phyloP scores from a whole-genome alignment of 2,329 filamentous ascomycete genomes.

The Pseudogymnoascus sp. region DNA sequence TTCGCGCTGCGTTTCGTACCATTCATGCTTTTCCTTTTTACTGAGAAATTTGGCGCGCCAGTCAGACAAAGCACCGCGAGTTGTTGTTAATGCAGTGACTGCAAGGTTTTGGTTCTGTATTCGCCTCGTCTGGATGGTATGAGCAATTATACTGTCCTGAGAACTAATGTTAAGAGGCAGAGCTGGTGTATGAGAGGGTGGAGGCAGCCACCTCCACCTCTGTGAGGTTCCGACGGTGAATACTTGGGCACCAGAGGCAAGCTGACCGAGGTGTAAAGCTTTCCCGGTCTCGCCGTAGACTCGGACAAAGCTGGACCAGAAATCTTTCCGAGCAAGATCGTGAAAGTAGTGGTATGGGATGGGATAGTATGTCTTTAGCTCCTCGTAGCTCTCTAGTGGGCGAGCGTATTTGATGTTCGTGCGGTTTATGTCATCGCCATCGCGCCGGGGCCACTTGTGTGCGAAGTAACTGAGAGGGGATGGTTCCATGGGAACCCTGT shows the following conservation, averaged over 20 bases:
- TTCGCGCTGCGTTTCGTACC: not conserved
- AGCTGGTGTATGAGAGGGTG: not conserved
- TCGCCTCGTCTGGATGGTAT: not conserved
- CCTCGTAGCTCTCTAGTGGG: not conserved
- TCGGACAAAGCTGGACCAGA: not conserved
- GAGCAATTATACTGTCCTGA: not conserved
- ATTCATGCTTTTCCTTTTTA: constrained; percentile 3
- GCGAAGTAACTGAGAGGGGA: not conserved
- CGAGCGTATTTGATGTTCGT: not conserved
- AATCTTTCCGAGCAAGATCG: not conserved
- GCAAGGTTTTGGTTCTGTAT: not conserved
- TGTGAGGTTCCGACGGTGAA: too few relatives aligned
- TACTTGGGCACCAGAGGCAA: not conserved
- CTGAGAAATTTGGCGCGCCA: constrained; percentile 3
- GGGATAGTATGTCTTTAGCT: not conserved
- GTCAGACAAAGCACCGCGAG: not conserved
- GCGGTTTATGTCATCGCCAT: not conserved
- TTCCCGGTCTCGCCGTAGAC: not conserved
- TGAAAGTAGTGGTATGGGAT: constrained; percentile 2
- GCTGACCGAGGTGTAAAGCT: not conserved
- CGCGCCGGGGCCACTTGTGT: not conserved
- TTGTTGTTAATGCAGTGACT: not conserved
- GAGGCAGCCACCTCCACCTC: not conserved
- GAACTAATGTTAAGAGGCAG: not conserved
- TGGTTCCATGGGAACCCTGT: not conserved